These are phyloP conservation scores for Cladophialophora immunda DNA, from an alignment of 2,329 filamentous ascomycete genomes.

Conservation along the genomic window DNA sequence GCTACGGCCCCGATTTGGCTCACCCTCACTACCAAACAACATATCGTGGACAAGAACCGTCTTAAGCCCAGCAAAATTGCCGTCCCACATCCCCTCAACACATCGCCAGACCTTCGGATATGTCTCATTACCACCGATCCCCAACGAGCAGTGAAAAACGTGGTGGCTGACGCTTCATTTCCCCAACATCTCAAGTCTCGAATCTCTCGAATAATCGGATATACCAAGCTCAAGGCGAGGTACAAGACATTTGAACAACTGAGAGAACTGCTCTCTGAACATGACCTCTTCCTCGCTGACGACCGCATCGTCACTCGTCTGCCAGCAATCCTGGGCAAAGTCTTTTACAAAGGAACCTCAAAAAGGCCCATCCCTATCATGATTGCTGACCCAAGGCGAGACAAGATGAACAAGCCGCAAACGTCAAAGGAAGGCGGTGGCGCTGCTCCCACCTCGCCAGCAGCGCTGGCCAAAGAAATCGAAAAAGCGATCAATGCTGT, in stretches of 20 bases:
- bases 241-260: conserved; percentile 89
- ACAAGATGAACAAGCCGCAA: conserved; percentile 63
- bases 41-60: conserved; percentile 75
- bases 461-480: conserved; percentile 80
- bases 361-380: conserved; percentile 89
- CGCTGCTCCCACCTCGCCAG: conserved; percentile 63
- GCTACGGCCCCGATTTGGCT: conserved; percentile 68
- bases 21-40: conserved; percentile 70
- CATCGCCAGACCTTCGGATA: conserved; percentile 71
- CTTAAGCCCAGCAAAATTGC: conserved; percentile 85
- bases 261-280: conserved; percentile 81
- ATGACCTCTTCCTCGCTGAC: conserved; percentile 94
- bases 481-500: conserved; percentile 79
- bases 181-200: conserved; percentile 71
- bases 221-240: conserved; percentile 86
- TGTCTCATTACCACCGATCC: conserved; percentile 86
- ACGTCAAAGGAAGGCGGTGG: conserved; percentile 53
- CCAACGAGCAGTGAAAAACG: conserved; percentile 89
- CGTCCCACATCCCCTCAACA: conserved; percentile 78
- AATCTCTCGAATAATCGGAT: conserved; percentile 79
- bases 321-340: conserved; percentile 83
- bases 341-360: conserved; percentile 82
- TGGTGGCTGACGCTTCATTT: conserved; percentile 77
- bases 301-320: conserved; percentile 79
- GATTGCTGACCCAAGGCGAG: conserved; percentile 69